Conservation (phyloP, 2,329 filamentous ascomycete species). For the Endocalyx cinctus region DNA sequence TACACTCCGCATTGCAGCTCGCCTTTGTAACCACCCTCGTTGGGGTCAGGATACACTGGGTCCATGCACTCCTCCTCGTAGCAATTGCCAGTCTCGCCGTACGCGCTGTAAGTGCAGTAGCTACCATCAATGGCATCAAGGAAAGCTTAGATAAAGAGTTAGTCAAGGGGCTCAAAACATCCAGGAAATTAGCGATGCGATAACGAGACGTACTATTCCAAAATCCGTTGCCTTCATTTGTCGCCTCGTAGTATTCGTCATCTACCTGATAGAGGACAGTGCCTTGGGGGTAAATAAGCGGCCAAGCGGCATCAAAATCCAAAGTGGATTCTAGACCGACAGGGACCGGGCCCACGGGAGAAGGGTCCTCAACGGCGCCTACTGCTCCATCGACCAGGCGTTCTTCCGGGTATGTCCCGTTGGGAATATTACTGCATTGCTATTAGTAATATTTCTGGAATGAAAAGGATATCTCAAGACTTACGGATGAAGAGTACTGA, state of each 20-base stretch:
- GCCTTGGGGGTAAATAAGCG: conserved; percentile 17
- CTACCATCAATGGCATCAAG: conserved; percentile 40
- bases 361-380: conserved; percentile 17
- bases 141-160: too few relatives aligned
- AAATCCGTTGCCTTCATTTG: conserved; percentile 27
- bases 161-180: too few relatives aligned
- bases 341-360: conserved; percentile 13
- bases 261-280: conserved; percentile 18
- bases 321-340: conserved; percentile 19
- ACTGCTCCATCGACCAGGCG: conserved; percentile 30
- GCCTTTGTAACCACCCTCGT: conserved; percentile 14
- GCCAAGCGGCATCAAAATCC: conserved; percentile 18
- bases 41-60: conserved; percentile 13
- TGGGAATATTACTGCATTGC: conserved; percentile 19
- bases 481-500: conserved; percentile 18
- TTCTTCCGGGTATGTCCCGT: conserved; percentile 29
- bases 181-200: too few relatives aligned
- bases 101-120: conserved; percentile 40
- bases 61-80: conserved; percentile 13
- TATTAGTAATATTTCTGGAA: conserved; percentile 1
- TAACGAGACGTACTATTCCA: conserved; percentile 12
- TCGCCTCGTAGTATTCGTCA: conserved; percentile 21
- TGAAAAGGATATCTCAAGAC: conserved; percentile 11
- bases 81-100: conserved; percentile 21
- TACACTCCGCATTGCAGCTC: conserved; percentile 15